Evolutionary conservation across 2,329 filamentous ascomycete species (phyloP).

Genomic region (Lecanicillium sp.): DNA sequence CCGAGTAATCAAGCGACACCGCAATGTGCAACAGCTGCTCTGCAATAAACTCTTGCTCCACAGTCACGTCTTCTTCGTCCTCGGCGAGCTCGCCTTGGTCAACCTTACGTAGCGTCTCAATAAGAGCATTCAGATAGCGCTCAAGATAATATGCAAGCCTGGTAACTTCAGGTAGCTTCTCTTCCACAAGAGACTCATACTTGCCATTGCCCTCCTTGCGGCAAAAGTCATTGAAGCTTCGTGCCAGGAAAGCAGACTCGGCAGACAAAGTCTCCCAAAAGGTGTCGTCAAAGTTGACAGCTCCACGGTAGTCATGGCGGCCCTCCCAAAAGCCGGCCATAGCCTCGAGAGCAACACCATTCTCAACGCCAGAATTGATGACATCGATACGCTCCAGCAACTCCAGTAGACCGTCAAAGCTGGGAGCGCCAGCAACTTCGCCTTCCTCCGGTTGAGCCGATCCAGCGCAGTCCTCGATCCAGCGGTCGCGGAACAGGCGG

Average conservation of each 20-base stretch:
- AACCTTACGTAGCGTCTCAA: slow-evolving; percentile 53
- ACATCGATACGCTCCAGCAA: slow-evolving; percentile 91
- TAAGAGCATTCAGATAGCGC: slow-evolving; percentile 63
- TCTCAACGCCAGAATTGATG: slow-evolving; percentile 80
- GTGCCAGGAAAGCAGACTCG: slow-evolving; percentile 81
- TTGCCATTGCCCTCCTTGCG: slow-evolving; percentile 64
- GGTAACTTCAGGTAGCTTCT: slow-evolving; percentile 92
- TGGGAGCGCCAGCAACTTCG: slow-evolving; percentile 55
- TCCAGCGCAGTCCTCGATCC: slow-evolving; percentile 91
- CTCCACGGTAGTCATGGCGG: slow-evolving; percentile 71
- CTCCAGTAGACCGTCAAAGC: slow-evolving; percentile 77
- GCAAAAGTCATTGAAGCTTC: slow-evolving; percentile 93
- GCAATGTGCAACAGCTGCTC: slow-evolving; percentile 93
- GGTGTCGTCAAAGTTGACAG: slow-evolving; percentile 60
- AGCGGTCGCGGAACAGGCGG: slow-evolving; percentile 85
- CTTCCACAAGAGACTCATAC: slow-evolving; percentile 69
- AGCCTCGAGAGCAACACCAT: slow-evolving; percentile 83
- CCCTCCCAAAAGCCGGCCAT: slow-evolving; percentile 97
- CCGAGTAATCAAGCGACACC: slow-evolving; percentile 89
- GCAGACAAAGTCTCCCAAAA: slow-evolving; percentile 78
- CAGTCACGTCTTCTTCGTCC: slow-evolving; percentile 71
- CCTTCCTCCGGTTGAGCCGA: slow-evolving; percentile 51
- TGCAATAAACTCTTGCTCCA: slow-evolving; percentile 90
- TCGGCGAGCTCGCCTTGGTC: slow-evolving; percentile 49
- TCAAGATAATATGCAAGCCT: slow-evolving; percentile 82